Evolutionary conservation across 1,284 basidiomycete species (phyloP), one percentile per base, ranked within the genome.

Genomic region (Pascua sp.): DNA sequence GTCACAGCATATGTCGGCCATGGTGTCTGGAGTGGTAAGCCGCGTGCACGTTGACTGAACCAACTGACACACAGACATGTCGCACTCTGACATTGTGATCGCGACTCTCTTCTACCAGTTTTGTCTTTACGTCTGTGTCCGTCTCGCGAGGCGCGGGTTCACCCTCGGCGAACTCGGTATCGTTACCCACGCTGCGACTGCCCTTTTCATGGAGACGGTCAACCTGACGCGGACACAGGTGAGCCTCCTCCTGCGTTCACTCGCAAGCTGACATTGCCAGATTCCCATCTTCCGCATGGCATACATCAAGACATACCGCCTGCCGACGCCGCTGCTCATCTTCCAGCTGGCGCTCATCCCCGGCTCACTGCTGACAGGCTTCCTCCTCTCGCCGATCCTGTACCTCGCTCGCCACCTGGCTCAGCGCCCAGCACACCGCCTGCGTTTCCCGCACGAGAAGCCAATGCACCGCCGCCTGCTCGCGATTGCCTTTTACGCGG

Each of bases 311-410:
- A 94, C 93, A 0, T 97, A 91, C 73, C 87, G 96, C 40, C 81
- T 93, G 2, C 94, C 96, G 2, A 96, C 91, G 0, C 93, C 95
- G 4, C 82, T 98, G 11, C 82, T 98, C 48, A 85, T 89, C 49
- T 95, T 93, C 75, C 96, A 98, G 73, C 83, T 95, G 43, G 92
- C 96, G 0, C 83, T 98, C 41, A 89, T 98, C 49, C 90, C 90
- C 10, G 96, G 96, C 32, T 89, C 92, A 0, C 85, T 98, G 57
- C 81, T 98, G 24, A 87, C 88, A 13, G 96, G 96, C 7, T 91
- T 97, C 76, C 80, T 97, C 11, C 84, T 98, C n/a, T 92, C 92
- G 0, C 96, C 96, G 0, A 81, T 98, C 11, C 87, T 99, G 15
- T 88, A 93, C 54, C 83, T 98, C 15, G 96, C 93, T 13, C 85